phyloP scores from a whole-genome alignment of 208 protist genomes.

The Tritrichomonas musculus region DNA sequence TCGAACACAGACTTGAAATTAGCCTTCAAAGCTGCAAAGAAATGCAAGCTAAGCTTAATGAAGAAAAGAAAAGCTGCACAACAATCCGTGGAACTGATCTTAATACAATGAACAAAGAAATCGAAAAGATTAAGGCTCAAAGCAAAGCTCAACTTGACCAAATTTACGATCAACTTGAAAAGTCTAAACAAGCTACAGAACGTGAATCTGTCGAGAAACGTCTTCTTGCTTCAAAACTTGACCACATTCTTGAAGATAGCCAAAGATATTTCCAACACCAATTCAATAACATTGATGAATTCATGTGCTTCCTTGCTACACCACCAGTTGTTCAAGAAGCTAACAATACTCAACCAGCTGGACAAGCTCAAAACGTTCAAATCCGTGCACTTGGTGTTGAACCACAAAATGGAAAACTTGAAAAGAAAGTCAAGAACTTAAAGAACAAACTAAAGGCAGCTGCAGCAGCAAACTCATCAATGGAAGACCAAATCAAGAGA shows the following conservation, averaged over 20 bases:
- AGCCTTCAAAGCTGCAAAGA: neutral
- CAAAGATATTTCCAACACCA: neutral
- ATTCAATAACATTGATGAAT: neutral
- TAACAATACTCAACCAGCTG: neutral
- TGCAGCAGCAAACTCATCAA: neutral
- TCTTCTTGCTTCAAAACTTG: neutral
- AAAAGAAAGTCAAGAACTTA: neutral
- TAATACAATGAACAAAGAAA: neutral
- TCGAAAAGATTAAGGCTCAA: neutral
- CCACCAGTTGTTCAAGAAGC: neutral
- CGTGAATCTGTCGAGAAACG: neutral
- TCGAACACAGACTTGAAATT: neutral
- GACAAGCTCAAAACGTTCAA: neutral
- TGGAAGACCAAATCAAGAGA: neutral
- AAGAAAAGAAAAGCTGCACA: neutral
- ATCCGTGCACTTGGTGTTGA: neutral
- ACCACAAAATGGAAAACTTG: neutral
- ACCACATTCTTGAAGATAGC: neutral
- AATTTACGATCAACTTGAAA: neutral
- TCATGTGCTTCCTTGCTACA: neutral
- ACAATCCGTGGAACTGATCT: neutral
- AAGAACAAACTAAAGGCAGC: neutral
- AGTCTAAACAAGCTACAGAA: neutral
- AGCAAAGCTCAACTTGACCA: neutral
- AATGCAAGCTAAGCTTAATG: neutral